These are phyloP conservation scores for Ampelomyces quisqualis DNA, from an alignment of 2,329 filamentous ascomycete species.

Conservation along the genomic window DNA sequence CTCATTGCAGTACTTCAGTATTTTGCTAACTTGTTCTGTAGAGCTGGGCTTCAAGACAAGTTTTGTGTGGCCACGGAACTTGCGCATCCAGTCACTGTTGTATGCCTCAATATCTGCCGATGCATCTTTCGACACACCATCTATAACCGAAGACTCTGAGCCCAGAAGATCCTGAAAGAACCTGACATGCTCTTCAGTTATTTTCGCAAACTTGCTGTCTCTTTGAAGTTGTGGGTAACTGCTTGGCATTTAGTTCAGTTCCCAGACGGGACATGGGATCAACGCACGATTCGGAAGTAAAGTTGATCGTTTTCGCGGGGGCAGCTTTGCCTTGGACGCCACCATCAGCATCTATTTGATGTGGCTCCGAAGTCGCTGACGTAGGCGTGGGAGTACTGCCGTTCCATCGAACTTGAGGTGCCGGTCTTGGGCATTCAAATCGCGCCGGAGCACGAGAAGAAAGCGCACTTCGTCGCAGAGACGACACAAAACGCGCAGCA, in stretches of 20 bases:
- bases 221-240: conserved; percentile 78
- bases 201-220: conserved; percentile 69
- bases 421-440: conserved; percentile 26
- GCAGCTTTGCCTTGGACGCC: conserved; percentile 37
- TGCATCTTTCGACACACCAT: conserved; percentile 74
- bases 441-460: conserved; percentile 27
- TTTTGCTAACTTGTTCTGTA: conserved; percentile 84
- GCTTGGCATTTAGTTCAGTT: conserved; percentile 7
- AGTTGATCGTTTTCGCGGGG: conserved; percentile 58
- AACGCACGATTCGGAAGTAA: conserved; percentile 75
- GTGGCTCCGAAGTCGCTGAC: conserved; percentile 47
- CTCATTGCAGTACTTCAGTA: conserved; percentile 93
- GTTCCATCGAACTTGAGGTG: conserved; percentile 40
- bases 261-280: background rate
- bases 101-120: conserved; percentile 83
- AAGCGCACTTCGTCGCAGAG: conserved; percentile 36
- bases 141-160: conserved; percentile 75
- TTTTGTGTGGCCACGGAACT: conserved; percentile 87
- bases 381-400: conserved; percentile 42
- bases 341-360: conserved; percentile 41
- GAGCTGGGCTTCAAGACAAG: conserved; percentile 83
- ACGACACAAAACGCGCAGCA: conserved; percentile 35
- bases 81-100: conserved; percentile 99
- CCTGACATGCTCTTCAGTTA: conserved; percentile 77
- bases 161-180: conserved; percentile 83